Conservation (phyloP, 108 stramenopile genomes). For the Fistulifera pelliculosa region DNA sequence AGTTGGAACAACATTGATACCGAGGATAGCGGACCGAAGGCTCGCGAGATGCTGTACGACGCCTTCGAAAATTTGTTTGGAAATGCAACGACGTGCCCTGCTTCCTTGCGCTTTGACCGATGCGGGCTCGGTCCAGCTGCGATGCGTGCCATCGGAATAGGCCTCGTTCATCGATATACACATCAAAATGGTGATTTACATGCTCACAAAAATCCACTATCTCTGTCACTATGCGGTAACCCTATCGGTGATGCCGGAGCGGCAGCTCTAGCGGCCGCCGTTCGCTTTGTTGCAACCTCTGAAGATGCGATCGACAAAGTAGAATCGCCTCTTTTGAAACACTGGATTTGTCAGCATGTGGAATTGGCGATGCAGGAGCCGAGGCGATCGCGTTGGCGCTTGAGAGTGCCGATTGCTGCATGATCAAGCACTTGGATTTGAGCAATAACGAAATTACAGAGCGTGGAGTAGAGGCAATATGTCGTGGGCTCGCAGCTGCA, state of each 20-base stretch:
- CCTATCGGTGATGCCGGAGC: constrained; percentile 68
- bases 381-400: constrained; percentile 69
- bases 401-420: constrained; percentile 21
- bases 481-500: constrained; percentile 28
- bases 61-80: constrained; percentile 14
- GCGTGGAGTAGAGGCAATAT: constrained; percentile 43
- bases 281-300: constrained; percentile 31
- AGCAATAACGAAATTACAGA: constrained; percentile 76
- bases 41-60: constrained; percentile 10
- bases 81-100: constrained; percentile 25
- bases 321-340: constrained; percentile 30
- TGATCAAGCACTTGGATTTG: constrained; percentile 52
- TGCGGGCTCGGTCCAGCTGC: constrained; percentile 64
- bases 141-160: constrained; percentile 68
- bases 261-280: constrained; percentile 68
- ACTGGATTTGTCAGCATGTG: constrained; percentile 65
- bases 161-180: constrained; percentile 7
- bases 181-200: not conserved
- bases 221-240: constrained; percentile 44
- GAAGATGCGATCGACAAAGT: constrained; percentile 1
- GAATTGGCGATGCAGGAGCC: constrained; percentile 60
- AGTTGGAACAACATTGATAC: constrained; percentile 48
- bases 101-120: constrained; percentile 32
- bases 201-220: constrained; percentile 14
- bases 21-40: constrained; percentile 17